phyloP scores from a whole-genome alignment of 371 early-diverging fungal genomes.

The Amoeboaphelidium protococcarum region DNA sequence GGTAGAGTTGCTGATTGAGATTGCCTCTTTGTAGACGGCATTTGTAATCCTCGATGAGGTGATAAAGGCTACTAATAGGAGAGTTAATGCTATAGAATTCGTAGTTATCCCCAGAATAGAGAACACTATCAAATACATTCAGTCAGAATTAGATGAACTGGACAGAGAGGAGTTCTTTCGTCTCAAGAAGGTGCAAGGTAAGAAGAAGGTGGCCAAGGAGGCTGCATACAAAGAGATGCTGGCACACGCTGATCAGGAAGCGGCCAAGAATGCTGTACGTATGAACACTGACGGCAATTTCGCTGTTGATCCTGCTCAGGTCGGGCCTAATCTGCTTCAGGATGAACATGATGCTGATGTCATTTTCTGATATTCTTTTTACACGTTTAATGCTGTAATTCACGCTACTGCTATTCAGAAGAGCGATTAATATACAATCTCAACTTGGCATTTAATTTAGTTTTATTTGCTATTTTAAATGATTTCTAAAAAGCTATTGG shows the following conservation, averaged over 20 bases:
- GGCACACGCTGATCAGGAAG: too few species aligned
- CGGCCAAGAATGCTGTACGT: not conserved
- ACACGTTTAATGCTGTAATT: too few species aligned
- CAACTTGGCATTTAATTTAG: too few species aligned
- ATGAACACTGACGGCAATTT: not conserved
- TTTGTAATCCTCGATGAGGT: slow-evolving; percentile 95
- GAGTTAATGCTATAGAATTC: slow-evolving; percentile 98
- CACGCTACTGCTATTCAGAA: too few species aligned
- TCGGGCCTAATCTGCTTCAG: not conserved
- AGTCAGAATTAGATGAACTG: slow-evolving; percentile 95
- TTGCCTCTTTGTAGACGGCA: slow-evolving; percentile 74
- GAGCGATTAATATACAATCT: too few species aligned
- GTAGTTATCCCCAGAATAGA: slow-evolving; percentile 95
- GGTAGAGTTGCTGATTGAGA: slow-evolving; percentile 74
- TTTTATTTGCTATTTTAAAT: too few species aligned
- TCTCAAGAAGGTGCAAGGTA: slow-evolving; percentile 88
- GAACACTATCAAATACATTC: slow-evolving; percentile 92
- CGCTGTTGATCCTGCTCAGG: not conserved
- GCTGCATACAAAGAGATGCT: too few species aligned
- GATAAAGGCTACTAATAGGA: slow-evolving; percentile 93
- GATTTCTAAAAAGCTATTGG: too few species aligned
- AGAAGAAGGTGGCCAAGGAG: slow-evolving; percentile 68
- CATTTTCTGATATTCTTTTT: too few species aligned
- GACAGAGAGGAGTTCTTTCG: slow-evolving; percentile 99
- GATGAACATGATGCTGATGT: not conserved